Evolutionary conservation across 257 asterid species (phyloP).

Genomic region (Agastache rugosa): DNA sequence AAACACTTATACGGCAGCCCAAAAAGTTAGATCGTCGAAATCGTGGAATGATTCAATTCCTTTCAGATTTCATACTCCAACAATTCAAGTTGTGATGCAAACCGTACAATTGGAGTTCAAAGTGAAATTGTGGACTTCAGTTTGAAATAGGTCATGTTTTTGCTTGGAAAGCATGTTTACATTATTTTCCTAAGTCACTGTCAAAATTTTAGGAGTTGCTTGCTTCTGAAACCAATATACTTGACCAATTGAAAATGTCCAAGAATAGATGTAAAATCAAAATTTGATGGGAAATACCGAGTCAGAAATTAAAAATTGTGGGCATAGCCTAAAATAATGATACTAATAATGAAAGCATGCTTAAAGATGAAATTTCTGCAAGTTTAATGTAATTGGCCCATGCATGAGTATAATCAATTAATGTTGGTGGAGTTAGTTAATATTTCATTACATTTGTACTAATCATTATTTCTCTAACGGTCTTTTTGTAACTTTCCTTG

Average conservation of each 20-base stretch:
- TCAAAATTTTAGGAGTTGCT: too few relatives aligned
- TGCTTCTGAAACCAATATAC: background rate
- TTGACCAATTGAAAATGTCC: background rate
- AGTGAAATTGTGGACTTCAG: too few relatives aligned
- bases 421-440: conserved; percentile 34
- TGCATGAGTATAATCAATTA: background rate
- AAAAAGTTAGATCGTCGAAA: too few relatives aligned
- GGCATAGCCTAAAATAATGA: conserved; percentile 22
- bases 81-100: too few relatives aligned
- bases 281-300: background rate
- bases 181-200: background rate
- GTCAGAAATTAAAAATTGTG: background rate
- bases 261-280: background rate
- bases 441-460: conserved; percentile 26
- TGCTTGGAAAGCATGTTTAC: too few relatives aligned
- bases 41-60: too few relatives aligned
- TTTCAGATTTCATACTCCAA: too few relatives aligned
- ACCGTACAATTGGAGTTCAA: too few relatives aligned
- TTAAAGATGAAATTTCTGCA: conserved; percentile 23
- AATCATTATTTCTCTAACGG: background rate
- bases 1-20: too few relatives aligned
- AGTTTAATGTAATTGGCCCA: conserved; percentile 25
- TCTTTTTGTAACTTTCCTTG: conserved; percentile 38
- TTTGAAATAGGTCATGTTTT: too few relatives aligned
- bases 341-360: conserved; percentile 41